Evolutionary conservation across 768 basidiomycete species (phyloP), one percentile per base, ranked within the genome.

Genomic region (Tylopilus cervinicoccineus): DNA sequence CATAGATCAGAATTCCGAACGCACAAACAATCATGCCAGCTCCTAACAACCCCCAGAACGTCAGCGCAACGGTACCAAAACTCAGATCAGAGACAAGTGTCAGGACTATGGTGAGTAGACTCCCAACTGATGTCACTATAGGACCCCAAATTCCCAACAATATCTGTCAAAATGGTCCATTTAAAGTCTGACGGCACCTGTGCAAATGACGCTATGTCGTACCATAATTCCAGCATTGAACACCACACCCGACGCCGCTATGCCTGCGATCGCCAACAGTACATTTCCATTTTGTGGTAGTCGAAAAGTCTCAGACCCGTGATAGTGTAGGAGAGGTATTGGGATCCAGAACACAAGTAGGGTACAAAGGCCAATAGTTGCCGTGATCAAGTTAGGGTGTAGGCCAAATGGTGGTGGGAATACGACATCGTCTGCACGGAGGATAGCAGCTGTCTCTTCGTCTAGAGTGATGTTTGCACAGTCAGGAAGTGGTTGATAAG

Each of bases 191-290:
- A 37, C 19, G 36, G 38, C n/a, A 32, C 12, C 46, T 44, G 40
- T 23, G 37, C 27, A 38, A 31, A 53, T 19, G 29, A 36, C 20
- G 36, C 3, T 8, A 20, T 26, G 36, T 4, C 74, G 41, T 62
- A 88, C 88, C 93, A 94, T 92, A 58, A 88, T 77, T 0, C 89
- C 88, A 0, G 87, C 81, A 60, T 93, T 94, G 69, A 88, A 97
- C 0, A 86, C 57, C 2, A 90, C 75, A 0, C 93, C 93, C 17
- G 75, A 76, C 14, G 76, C 57, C 6, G 85, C 76, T 47, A 97
- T 92, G 14, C 83, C 83, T 2, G 63, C 71, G 40, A 97, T 83
- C 9, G 77, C 75, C 12, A 73, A 47, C 27, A 71, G 59, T 0
- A 81, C 79, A 2, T 50, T 50, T 31, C 60, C 26, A 60, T 78